Evolutionary conservation across 75 land plant species (phyloP), one percentile per base, ranked within the genome.

Genomic region (Sequoia sempervirens): DNA sequence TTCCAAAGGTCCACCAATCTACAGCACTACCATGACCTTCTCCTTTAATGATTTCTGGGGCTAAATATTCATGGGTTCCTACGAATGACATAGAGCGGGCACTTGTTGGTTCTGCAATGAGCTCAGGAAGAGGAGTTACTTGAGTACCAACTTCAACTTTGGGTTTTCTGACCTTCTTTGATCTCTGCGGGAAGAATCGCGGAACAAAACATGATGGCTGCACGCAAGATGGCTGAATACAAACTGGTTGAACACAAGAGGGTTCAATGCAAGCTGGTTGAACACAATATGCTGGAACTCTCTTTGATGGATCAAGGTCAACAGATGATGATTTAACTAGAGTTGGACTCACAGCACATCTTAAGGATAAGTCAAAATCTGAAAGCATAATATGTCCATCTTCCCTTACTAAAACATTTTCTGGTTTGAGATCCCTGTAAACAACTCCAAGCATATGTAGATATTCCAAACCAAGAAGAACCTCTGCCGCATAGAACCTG

Each of bases 1-100:
- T 96, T 11, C 99, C 99, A 85, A 97, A 97, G 15, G 99, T 97
- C 99, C 99, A 97, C 99, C 99, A 97, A 82, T 97, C 99, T 54
- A 97, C 99, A 18, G 99, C 99, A 87, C 99, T 97, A 1, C 99
- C 99, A 89, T 97, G 99, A 74, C 99, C 99, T 84, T 94, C 93
- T 46, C 96, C 99, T 64, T 96, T 94, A 85, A 97, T 97, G 83
- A 97, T 97, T 83, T 97, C 99, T 5, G 99, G 99, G 69, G 99
- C 99, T 30, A 97, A 84, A 85, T 97, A 97, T 79, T 92, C 94
- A 79, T 92, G 94, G 30, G 94, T 92, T 18, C 94, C 94, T 17
- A 92, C 94, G 64, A 92, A 92, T 3, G 94, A 92, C 94, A 92
- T 92, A 10, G 94, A 92, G 5, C 94, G 85, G 38, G 88, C 94